Evolutionary conservation across 495 filamentous ascomycete genomes (phyloP).

Genomic region (Neurospora hispaniola): DNA sequence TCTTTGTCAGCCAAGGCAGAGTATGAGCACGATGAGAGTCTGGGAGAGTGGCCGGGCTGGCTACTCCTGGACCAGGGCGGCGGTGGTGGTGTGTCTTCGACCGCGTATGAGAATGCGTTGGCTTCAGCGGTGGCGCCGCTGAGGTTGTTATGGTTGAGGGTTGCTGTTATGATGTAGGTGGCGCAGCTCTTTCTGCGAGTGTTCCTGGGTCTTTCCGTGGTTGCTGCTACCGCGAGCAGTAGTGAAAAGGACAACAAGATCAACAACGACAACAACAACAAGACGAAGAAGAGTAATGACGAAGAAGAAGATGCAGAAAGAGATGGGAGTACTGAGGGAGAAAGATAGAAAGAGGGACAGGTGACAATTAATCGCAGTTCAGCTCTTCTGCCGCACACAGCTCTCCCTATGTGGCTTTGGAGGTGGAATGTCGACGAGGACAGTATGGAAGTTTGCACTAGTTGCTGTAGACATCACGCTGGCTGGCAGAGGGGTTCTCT

Average conservation of each 20-base stretch:
- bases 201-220: neutral
- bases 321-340: neutral
- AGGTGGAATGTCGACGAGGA: neutral
- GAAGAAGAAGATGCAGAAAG: neutral
- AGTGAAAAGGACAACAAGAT: neutral
- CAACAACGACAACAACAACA: neutral
- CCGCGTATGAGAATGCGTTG: neutral
- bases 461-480: neutral
- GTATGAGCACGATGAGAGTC: neutral
- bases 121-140: neutral
- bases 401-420: neutral
- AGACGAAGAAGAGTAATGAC: neutral
- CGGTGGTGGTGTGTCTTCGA: neutral
- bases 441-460: neutral
- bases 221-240: neutral
- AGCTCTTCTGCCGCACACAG: neutral
- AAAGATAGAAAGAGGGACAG: neutral
- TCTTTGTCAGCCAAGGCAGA: neutral
- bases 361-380: neutral
- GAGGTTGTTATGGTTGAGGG: neutral
- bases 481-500: neutral
- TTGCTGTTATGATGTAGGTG: neutral
- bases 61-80: neutral
- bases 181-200: neutral
- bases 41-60: neutral